Conservation (phyloP, 768 basidiomycete genomes). For the Dendrothele bispora region DNA sequence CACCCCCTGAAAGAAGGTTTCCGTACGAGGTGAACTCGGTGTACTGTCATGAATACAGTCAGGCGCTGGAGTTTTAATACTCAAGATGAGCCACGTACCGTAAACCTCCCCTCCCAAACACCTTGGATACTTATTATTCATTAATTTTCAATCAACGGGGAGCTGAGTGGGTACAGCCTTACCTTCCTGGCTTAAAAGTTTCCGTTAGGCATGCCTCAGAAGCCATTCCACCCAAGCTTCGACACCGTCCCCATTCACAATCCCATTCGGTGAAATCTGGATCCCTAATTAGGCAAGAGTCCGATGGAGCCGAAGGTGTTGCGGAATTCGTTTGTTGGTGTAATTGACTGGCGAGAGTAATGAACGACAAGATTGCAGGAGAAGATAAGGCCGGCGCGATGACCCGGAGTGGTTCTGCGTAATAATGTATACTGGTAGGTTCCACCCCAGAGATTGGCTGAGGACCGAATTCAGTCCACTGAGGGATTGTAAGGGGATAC, state of each 20-base stretch:
- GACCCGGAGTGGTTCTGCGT: constrained; percentile 45
- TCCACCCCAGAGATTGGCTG: constrained; percentile 18
- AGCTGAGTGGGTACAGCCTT: constrained; percentile 6
- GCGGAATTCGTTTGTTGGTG: constrained; percentile 25
- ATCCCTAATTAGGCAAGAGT: constrained; percentile 10
- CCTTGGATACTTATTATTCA: constrained; percentile 57
- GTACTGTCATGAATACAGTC: constrained; percentile 46
- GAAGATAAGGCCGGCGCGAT: constrained; percentile 62
- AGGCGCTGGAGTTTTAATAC: constrained; percentile 17
- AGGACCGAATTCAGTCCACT: constrained; percentile 61
- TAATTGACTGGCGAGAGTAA: constrained; percentile 49
- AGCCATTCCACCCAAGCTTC: constrained; percentile 33
- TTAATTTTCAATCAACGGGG: constrained; percentile 2
- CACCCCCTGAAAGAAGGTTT: constrained; percentile 66
- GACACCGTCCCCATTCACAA: constrained; percentile 65
- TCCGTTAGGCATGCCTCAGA: constrained; percentile 35
- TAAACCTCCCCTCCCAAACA: constrained; percentile 79
- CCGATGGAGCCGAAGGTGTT: constrained; percentile 33
- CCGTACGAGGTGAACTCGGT: constrained; percentile 86
- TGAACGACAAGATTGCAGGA: constrained; percentile 72
- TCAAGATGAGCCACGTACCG: too few relatives aligned
- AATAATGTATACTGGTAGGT: constrained; percentile 37
- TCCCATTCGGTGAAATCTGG: constrained; percentile 56
- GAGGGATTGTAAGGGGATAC: constrained; percentile 59
- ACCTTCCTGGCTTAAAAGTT: constrained; percentile 63